These are phyloP conservation scores for Penicillium robsamsonii DNA, from an alignment of 495 filamentous ascomycete species.

Conservation along the genomic window DNA sequence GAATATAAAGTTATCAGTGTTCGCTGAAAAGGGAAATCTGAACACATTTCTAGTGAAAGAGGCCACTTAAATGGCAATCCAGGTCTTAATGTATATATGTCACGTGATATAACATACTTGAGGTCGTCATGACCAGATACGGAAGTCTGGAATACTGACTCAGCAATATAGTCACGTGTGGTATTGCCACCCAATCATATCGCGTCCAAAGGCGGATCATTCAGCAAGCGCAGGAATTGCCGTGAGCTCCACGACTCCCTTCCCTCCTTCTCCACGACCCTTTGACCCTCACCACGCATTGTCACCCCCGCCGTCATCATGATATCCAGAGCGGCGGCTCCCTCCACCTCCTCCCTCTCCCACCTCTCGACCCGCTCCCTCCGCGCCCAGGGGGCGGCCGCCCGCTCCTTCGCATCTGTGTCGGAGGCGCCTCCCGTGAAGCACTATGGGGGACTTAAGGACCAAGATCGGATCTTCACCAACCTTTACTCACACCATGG, in stretches of 20 bases:
- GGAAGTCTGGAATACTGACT: conserved; percentile 14
- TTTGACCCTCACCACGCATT: conserved; percentile 28
- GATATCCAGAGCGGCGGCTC: conserved; percentile 53
- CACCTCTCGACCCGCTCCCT: conserved; percentile 56
- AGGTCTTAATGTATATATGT: background rate
- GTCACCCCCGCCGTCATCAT: conserved; percentile 41
- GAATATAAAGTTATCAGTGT: background rate
- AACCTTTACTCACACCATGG: conserved; percentile 95
- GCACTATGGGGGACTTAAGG: conserved; percentile 78
- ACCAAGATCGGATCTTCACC: conserved; percentile 98
- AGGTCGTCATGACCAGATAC: conserved; percentile 16
- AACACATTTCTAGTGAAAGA: background rate
- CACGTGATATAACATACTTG: conserved; percentile 5
- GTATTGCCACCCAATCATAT: conserved; percentile 34
- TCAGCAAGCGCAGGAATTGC: conserved; percentile 50
- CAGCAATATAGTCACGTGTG: conserved; percentile 31
- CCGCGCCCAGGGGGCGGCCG: conserved; percentile 51
- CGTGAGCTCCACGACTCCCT: conserved; percentile 33
- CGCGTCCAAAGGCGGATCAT: conserved; percentile 44
- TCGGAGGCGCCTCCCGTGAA: conserved; percentile 75
- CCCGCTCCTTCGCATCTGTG: conserved; percentile 79
- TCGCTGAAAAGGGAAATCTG: background rate
- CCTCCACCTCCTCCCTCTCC: conserved; percentile 49
- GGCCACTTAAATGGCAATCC: background rate
- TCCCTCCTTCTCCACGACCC: conserved; percentile 30